These are phyloP conservation scores for Pyrenochaeta sp. DNA, from an alignment of 2,329 filamentous ascomycete genomes.

Conservation along the genomic window DNA sequence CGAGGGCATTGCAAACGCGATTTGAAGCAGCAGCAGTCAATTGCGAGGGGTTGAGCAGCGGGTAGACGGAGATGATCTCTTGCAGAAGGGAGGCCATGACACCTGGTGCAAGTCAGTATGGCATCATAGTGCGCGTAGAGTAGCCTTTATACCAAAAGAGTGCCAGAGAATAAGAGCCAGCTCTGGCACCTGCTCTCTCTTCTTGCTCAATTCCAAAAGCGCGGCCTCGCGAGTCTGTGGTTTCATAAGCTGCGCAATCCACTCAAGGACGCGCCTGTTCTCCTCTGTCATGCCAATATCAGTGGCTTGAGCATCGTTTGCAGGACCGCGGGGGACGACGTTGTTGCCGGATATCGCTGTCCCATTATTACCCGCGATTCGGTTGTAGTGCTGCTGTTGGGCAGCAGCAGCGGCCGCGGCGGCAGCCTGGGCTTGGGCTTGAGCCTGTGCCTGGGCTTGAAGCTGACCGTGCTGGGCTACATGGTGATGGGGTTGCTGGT, in stretches of 20 bases:
- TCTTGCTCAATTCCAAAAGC: conserved; percentile 95
- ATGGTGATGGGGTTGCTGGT: conserved; percentile 51
- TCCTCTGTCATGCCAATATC: conserved; percentile 77
- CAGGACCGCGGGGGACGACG: conserved; percentile 46
- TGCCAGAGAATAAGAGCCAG: conserved; percentile 97
- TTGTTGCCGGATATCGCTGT: conserved; percentile 52
- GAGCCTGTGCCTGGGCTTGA: conserved; percentile 58
- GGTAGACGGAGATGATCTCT: conserved; percentile 99
- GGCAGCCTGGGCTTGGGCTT: conserved; percentile 55
- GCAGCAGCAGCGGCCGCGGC: conserved; percentile 62
- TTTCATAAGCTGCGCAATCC: conserved; percentile 90
- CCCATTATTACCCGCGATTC: conserved; percentile 73
- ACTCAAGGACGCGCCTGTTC: conserved; percentile 89
- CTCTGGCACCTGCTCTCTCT: conserved; percentile 96
- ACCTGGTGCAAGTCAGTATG: conserved; percentile 61
- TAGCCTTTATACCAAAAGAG: conserved; percentile 77
- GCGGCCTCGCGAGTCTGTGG: conserved; percentile 88
- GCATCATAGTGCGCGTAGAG: background rate
- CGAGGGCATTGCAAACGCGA: conserved; percentile 95
- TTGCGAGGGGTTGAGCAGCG: conserved; percentile 93
- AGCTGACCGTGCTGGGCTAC: conserved; percentile 52
- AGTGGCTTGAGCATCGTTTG: conserved; percentile 49
- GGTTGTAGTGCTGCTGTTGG: conserved; percentile 71
- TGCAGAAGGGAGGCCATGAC: conserved; percentile 98
- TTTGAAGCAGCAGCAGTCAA: conserved; percentile 97